A percentile compares a stretch with the other conserved stretches of the same genome.
Evolutionary conservation across 2,329 filamentous ascomycete genomes (phyloP).

Genomic region (Aureobasidium sp.): DNA sequence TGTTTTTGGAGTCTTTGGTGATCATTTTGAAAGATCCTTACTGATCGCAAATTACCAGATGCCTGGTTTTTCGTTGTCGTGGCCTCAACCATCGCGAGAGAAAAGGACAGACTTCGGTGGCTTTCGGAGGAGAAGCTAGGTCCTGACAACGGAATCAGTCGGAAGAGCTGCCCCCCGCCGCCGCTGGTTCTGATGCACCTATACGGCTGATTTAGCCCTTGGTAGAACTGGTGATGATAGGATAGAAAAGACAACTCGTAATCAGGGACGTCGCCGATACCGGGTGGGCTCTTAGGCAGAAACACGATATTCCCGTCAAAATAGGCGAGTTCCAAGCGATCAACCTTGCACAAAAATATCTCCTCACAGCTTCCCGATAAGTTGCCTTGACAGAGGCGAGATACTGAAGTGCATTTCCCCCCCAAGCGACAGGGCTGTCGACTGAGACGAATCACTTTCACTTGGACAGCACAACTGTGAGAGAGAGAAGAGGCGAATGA

Average conservation of each 20-base stretch:
- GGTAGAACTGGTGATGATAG: neutral
- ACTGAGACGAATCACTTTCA: too few relatives aligned
- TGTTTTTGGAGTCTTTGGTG: too few relatives aligned
- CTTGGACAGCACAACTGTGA: neutral
- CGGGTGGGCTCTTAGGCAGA: constrained; percentile 5
- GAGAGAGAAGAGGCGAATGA: neutral
- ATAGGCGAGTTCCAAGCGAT: neutral
- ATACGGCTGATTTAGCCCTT: constrained; percentile 1
- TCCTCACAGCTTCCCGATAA: too few relatives aligned
- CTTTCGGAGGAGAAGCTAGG: neutral
- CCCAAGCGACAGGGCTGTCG: too few relatives aligned
- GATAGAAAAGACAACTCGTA: neutral
- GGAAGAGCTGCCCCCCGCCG: neutral
- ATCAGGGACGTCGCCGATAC: neutral
- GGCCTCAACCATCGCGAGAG: neutral
- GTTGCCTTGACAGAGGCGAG: too few relatives aligned
- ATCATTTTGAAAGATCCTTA: too few relatives aligned
- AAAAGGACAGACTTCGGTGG: constrained; percentile 9
- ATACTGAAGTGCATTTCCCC: too few relatives aligned
- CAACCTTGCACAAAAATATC: too few relatives aligned
- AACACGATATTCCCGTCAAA: neutral
- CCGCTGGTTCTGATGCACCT: neutral
- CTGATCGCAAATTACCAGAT: too few relatives aligned
- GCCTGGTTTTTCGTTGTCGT: neutral
- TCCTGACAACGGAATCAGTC: neutral